Conservation (phyloP, 202 grass and related monocot species). For the Zizania palustris region DNA sequence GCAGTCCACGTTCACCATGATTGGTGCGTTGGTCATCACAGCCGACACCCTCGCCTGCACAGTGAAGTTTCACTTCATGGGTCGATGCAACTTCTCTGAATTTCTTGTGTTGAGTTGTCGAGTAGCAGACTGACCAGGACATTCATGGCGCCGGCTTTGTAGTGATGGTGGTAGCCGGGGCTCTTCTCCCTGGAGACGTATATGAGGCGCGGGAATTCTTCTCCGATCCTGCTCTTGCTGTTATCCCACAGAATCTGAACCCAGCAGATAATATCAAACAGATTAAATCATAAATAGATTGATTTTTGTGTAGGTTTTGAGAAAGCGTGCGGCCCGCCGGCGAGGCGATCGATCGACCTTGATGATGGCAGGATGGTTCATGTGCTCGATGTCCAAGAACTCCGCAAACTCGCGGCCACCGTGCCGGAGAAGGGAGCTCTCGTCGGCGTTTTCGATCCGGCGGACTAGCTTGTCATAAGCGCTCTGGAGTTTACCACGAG, state of each 20-base stretch:
- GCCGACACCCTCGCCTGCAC: constrained; percentile 60
- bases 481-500: neutral
- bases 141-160: constrained; percentile 77
- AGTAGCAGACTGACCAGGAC: constrained; percentile 45
- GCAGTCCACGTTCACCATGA: constrained; percentile 78
- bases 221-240: constrained; percentile 17
- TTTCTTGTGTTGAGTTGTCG: neutral
- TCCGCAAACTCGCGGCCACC: constrained; percentile 29
- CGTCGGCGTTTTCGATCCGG: constrained; percentile 40
- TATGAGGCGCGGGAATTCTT: constrained; percentile 51
- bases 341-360: constrained; percentile 27
- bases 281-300: neutral
- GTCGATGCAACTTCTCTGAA: neutral
- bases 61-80: neutral
- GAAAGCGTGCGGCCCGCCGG: too few relatives aligned
- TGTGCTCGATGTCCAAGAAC: constrained; percentile 38
- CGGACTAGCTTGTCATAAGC: constrained; percentile 35
- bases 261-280: neutral
- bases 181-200: constrained; percentile 74
- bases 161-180: constrained; percentile 48
- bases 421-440: constrained; percentile 11
- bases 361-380: constrained; percentile 51
- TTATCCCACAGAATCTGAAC: constrained; percentile 64
- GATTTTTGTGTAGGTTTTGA: too few relatives aligned
- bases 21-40: constrained; percentile 59